A percentile compares a stretch with the other conserved stretches of the same genome.
Conservation (phyloP, 768 basidiomycete species). For the Tremella fuciformis region DNA sequence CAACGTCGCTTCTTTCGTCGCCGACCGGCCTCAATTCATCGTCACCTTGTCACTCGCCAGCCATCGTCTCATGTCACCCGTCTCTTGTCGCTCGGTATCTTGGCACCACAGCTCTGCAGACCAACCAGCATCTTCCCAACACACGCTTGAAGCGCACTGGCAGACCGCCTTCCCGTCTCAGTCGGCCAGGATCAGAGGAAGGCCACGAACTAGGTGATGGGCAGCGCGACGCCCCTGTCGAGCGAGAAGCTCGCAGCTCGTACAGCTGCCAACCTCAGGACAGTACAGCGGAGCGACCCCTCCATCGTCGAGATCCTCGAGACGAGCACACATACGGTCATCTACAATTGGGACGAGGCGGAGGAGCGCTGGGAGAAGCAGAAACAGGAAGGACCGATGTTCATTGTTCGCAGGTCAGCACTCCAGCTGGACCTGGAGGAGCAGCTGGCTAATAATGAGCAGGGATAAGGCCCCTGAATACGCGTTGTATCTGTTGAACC, state of each 20-base stretch:
- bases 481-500: constrained; percentile 41
- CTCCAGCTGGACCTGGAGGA: not conserved
- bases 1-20: too few relatives aligned
- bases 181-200: not conserved
- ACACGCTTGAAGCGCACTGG: too few relatives aligned
- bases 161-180: too few relatives aligned
- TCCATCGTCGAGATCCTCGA: constrained; percentile 32
- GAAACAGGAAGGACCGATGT: constrained; percentile 43
- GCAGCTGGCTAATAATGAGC: not conserved
- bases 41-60: too few relatives aligned
- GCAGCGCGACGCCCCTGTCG: constrained; percentile 2
- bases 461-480: constrained; percentile 38
- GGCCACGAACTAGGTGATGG: constrained; percentile 8
- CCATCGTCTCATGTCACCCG: too few relatives aligned
- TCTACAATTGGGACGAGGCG: constrained; percentile 38
- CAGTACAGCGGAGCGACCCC: constrained; percentile 34
- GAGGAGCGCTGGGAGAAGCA: constrained; percentile 37
- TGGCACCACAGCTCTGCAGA: too few relatives aligned
- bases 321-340: constrained; percentile 32
- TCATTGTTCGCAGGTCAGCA: constrained; percentile 38
- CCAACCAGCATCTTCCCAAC: too few relatives aligned
- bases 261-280: constrained; percentile 33
- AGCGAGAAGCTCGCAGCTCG: constrained; percentile 15
- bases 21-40: too few relatives aligned
- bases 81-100: too few relatives aligned